Base-by-base conservation (phyloP, 768 basidiomycete species). In the Naganishia vaughanmartiniae region DNA sequence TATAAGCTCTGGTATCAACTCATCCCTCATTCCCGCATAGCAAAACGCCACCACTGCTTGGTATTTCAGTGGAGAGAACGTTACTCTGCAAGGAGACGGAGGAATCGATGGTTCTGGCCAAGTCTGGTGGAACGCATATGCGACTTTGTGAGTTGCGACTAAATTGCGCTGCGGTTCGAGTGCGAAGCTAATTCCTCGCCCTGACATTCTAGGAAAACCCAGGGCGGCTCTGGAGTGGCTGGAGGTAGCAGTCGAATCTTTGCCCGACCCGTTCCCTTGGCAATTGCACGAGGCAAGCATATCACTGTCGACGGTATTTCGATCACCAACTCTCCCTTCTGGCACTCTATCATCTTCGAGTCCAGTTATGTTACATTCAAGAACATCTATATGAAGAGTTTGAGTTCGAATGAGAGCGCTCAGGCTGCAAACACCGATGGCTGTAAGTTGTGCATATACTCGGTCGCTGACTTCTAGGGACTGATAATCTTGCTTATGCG, bases 51-150 rank as follows among this genome's bases (percentile, higher is more conserved):
- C 76, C 12, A 77, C 74, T 9, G 72, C 69, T 51, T 77, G 74
- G 75, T 70, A 74, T 54, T 73, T 76, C 36, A 57, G 65, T 6
- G 76, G 75, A 1, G 42, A 70, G 42, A 73, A 73, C 36, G 67
- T 76, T 21, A 74, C 73, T 21, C 66, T 77, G 19, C 84, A 85
- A 67, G 88, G 88, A 9, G 87, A 88, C 42, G 88, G 88, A 14
- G 87, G 86, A 2, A 82, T 89, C 21, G 87, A 88, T 75, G 88
- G 87, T 21, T 84, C 85, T 36, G 88, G 88, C 14, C 87, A 89
- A 45, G 72, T 71, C 70, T 70, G 70, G 73, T 71, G 54, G 45
- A 54, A 66, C 39, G 48, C 7, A 4, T 68, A 57, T 33, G 55
- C 54, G 19, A 57, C 19, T 24, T 46, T 55, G 42, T 58, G 30